phyloP scores from a whole-genome alignment of 805 yeast species.

The Metschnikowia henanensis region DNA sequence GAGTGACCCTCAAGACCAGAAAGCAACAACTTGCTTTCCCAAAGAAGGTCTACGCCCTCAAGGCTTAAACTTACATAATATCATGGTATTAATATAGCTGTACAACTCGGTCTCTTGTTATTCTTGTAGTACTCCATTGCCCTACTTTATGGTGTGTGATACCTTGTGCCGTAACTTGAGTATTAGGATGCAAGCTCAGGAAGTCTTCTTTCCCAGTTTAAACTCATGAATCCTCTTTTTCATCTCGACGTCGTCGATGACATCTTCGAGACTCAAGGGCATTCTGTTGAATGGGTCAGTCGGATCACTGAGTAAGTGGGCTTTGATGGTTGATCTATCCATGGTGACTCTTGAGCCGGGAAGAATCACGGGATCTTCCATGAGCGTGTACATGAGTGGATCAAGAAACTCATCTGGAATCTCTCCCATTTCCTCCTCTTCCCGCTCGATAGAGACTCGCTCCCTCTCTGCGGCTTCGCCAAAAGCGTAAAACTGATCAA shows the following conservation, averaged over 20 bases:
- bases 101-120: conserved; percentile 18
- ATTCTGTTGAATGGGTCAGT: conserved; percentile 97
- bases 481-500: conserved; percentile 53
- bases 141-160: too few relatives aligned
- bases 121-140: too few relatives aligned
- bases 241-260: conserved; percentile 72
- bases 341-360: conserved; percentile 85
- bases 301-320: conserved; percentile 90
- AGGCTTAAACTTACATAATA: conserved; percentile 65
- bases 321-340: conserved; percentile 88
- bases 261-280: conserved; percentile 89
- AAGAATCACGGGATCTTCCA: conserved; percentile 95
- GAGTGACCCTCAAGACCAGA: conserved; percentile 83
- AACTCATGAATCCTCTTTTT: conserved; percentile 59
- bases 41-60: conserved; percentile 96
- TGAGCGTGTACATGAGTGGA: conserved; percentile 93
- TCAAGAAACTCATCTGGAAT: conserved; percentile 96
- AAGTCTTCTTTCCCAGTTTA: conserved; percentile 37
- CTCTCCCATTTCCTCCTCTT: conserved; percentile 87
- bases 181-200: too few relatives aligned
- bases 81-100: conserved; percentile 23
- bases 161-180: too few relatives aligned
- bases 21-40: conserved; percentile 97
- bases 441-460: conserved; percentile 67
- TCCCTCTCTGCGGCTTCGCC: conserved; percentile 64